A percentile compares a stretch with the other conserved stretches of the same genome.
phyloP scores from a whole-genome alignment of 164 flowering plant genomes.

The Chimonanthus praecox region DNA sequence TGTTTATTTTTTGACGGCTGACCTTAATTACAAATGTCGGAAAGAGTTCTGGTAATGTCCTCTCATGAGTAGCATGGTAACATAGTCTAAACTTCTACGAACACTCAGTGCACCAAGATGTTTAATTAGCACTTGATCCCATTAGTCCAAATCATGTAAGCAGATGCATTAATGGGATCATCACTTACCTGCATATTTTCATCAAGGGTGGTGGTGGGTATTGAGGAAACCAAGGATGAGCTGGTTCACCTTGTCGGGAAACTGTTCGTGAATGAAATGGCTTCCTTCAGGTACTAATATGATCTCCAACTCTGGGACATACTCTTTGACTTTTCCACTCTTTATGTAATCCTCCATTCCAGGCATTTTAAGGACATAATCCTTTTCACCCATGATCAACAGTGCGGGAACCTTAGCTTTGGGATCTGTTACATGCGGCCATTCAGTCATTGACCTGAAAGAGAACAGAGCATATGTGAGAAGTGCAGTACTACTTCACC shows the following conservation, averaged over 20 bases:
- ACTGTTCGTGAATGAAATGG: conserved; percentile 51
- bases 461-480: not conserved
- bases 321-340: conserved; percentile 30
- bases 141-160: no score
- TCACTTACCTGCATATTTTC: not conserved
- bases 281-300: conserved; percentile 32
- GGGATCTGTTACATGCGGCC: conserved; percentile 12
- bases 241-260: conserved; percentile 38
- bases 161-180: no score
- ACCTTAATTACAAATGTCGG: no score
- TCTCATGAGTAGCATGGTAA: no score
- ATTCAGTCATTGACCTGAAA: conserved; percentile 19
- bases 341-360: conserved; percentile 38
- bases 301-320: conserved; percentile 41
- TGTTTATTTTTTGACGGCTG: no score
- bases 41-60: no score
- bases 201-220: conserved; percentile 14
- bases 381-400: conserved; percentile 43
- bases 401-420: conserved; percentile 32
- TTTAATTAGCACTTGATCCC: no score
- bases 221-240: conserved; percentile 29
- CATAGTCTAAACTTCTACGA: no score
- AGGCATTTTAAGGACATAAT: conserved; percentile 39
- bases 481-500: not conserved
- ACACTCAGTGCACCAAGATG: no score